Conservation (phyloP, 257 asterid species). For the Osmanthus fragrans region DNA sequence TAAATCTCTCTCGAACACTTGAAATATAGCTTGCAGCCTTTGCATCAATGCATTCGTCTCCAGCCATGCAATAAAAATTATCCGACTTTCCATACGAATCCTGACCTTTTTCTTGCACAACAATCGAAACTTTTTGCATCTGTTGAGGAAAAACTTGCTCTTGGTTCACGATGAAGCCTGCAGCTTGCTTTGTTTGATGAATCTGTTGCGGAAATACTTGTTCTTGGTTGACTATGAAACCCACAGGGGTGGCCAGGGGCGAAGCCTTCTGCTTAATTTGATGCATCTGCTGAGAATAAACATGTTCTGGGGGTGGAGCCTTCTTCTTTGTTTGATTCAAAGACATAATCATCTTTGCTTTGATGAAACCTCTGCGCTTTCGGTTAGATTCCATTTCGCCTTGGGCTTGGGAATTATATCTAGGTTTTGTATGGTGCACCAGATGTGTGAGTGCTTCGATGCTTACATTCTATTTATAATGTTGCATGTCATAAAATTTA, state of each 20-base stretch:
- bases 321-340: slow-evolving; percentile 36
- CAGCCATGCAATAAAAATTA: slow-evolving; percentile 31
- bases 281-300: slow-evolving; percentile 26
- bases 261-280: slow-evolving; percentile 32
- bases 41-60: slow-evolving; percentile 55
- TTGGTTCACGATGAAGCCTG: slow-evolving; percentile 38
- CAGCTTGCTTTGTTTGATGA: slow-evolving; percentile 11
- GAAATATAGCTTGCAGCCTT: slow-evolving; percentile 60
- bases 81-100: slow-evolving; percentile 30
- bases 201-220: slow-evolving; percentile 25
- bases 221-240: slow-evolving; percentile 31
- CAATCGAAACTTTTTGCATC: slow-evolving; percentile 30
- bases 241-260: slow-evolving; percentile 7
- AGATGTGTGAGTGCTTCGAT: neutral
- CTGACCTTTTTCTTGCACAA: slow-evolving; percentile 15
- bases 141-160: slow-evolving; percentile 36
- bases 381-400: slow-evolving; percentile 49
- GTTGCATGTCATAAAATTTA: neutral
- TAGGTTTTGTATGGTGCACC: neutral
- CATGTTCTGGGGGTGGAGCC: slow-evolving; percentile 17
- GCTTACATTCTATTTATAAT: neutral
- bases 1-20: slow-evolving; percentile 54
- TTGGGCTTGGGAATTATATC: neutral
- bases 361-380: slow-evolving; percentile 44
- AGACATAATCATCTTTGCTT: slow-evolving; percentile 49